These are phyloP conservation scores for Davidsoniella virescens DNA, from an alignment of 2,329 filamentous ascomycete genomes.

Conservation along the genomic window DNA sequence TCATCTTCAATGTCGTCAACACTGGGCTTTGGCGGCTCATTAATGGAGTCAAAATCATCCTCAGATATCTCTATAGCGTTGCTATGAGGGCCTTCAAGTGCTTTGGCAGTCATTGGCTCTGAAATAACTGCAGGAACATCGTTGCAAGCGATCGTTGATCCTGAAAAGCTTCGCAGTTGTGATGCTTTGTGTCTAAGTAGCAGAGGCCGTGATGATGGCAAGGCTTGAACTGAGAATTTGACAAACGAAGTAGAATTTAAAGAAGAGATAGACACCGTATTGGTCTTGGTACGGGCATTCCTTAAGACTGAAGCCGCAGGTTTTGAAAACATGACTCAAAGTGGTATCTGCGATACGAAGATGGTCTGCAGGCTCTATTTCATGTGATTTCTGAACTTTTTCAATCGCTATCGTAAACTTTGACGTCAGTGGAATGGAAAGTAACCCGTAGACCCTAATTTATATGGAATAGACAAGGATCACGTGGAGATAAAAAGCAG, in stretches of 20 bases:
- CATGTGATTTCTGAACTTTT: not conserved
- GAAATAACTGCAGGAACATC: not conserved
- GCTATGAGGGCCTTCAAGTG: not conserved
- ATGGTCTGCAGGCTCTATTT: too few species aligned
- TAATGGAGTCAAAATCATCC: not conserved
- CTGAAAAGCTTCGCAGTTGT: not conserved
- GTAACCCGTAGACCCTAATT: constrained; percentile 1
- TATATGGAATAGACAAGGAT: not conserved
- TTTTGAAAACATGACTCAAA: not conserved
- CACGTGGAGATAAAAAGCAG: not conserved
- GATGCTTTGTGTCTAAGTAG: not conserved
- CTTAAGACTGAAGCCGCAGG: not conserved
- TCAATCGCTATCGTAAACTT: not conserved
- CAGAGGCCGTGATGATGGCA: not conserved
- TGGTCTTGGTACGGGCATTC: not conserved
- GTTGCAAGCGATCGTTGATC: not conserved
- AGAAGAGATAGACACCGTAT: not conserved
- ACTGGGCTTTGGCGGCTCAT: constrained; percentile 1
- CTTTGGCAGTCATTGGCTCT: not conserved
- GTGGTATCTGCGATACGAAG: not conserved
- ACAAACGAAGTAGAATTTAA: not conserved
- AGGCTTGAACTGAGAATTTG: not conserved
- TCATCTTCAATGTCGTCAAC: constrained; percentile 14
- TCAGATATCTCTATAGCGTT: not conserved
- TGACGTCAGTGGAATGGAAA: constrained; percentile 2